Evolutionary conservation across 2,329 filamentous ascomycete species (phyloP), one percentile per base, ranked within the genome.

Genomic region (Aspergillus piperis): DNA sequence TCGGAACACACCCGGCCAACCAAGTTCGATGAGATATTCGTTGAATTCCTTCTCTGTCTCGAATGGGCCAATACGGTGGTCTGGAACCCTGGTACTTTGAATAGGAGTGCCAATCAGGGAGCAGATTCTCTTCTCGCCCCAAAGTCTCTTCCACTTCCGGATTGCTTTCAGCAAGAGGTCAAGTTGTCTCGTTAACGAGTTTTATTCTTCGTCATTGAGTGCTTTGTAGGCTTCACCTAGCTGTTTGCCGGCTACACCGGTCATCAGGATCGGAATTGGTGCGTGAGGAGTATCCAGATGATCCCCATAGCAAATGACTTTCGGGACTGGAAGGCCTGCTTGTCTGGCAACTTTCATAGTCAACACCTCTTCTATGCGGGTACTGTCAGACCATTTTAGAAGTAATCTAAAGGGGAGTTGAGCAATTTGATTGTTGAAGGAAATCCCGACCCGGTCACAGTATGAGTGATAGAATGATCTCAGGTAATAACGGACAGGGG

Each of bases 221-320:
- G 50, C n/a, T 10, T 17, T 15, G 4, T 53, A 41, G n/a, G 41
- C 15, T n/a, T 41, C 11, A 21, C 32, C 50, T 5, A 53, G 5
- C 38, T 53, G 32, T 10, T 8, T 57, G 5, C 77, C 75, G 17
- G 73, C 76, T 52, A 78, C 59, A 25, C 76, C 70, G n/a, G 76
- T 79, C 75, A 81, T 79, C 23, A 78, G 55, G 41, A 77, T 77
- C n/a, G 75, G 77, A 52, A 77, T 7, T 13, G 32, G 50, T 4
- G 50, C 50, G 58, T 11, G 57, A 2, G 62, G 61, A 11, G 19
- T 44, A 47, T 62, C 25, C 5, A 65, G 67, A 53, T 77, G 72
- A 42, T 77, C 72, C 3, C 74, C 72, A 44, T 65, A 76, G 57
- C 61, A 66, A 19, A 78, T 42, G 3, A 77, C 70, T 60, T 64